Percentiles rank a stretch among this genome's conserved stretches.
Conservation (phyloP, 306 rosid species). For the Psophocarpus tetragonolobus region DNA sequence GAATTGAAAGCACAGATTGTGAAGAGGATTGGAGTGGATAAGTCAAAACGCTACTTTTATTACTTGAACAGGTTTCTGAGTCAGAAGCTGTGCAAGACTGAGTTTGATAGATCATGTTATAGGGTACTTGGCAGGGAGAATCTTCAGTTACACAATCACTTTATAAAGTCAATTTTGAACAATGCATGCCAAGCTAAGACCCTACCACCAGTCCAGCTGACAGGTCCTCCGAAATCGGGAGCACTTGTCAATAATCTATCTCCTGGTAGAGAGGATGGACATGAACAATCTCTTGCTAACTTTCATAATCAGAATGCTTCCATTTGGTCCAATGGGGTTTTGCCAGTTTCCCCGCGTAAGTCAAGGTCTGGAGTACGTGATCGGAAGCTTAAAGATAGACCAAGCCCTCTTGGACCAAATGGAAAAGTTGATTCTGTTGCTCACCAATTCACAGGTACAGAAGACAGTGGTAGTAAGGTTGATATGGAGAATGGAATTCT, state of each 20-base stretch:
- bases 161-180: slow-evolving; percentile 76
- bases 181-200: slow-evolving; percentile 90
- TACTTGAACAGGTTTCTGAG: slow-evolving; percentile 72
- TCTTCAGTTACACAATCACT: slow-evolving; percentile 76
- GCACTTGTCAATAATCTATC: slow-evolving; percentile 54
- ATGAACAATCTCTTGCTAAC: slow-evolving; percentile 54
- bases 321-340: slow-evolving; percentile 82
- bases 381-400: slow-evolving; percentile 85
- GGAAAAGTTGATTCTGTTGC: slow-evolving; percentile 67
- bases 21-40: slow-evolving; percentile 78
- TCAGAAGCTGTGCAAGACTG: slow-evolving; percentile 84
- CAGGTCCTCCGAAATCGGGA: slow-evolving; percentile 56
- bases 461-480: slow-evolving; percentile 66
- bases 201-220: slow-evolving; percentile 54
- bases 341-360: slow-evolving; percentile 76
- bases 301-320: slow-evolving; percentile 58
- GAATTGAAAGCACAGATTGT: slow-evolving; percentile 77
- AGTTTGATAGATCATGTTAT: slow-evolving; percentile 68
- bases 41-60: slow-evolving; percentile 70
- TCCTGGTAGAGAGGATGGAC: slow-evolving; percentile 70
- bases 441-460: slow-evolving; percentile 56
- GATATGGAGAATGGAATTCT: slow-evolving; percentile 69
- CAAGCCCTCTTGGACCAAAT: slow-evolving; percentile 92
- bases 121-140: slow-evolving; percentile 85
- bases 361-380: slow-evolving; percentile 70